phyloP scores from a whole-genome alignment of 2,329 filamentous ascomycete species.

The Lecanicillium sp. region DNA sequence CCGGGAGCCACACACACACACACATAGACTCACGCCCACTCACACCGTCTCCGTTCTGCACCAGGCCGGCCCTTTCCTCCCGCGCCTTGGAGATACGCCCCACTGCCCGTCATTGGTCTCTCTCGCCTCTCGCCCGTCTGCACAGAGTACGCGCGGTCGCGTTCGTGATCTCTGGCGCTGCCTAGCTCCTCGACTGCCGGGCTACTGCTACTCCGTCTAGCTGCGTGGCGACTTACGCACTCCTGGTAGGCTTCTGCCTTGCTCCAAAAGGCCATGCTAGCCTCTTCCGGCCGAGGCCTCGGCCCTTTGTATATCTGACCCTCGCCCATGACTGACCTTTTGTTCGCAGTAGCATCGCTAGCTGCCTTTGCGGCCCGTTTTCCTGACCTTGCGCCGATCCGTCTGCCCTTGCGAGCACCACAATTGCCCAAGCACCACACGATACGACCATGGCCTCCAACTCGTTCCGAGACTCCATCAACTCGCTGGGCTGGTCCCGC shows the following conservation, averaged over 20 bases:
- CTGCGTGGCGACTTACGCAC: slow-evolving; percentile 6
- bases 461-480: slow-evolving; percentile 90
- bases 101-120: slow-evolving; percentile 3
- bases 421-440: neutral
- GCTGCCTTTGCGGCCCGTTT: neutral
- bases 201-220: neutral
- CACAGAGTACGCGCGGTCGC: slow-evolving; percentile 6
- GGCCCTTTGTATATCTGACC: neutral
- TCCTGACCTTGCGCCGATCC: neutral
- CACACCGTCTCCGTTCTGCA: slow-evolving; percentile 2
- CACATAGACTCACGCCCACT: too few relatives aligned
- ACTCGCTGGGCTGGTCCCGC: slow-evolving; percentile 89
- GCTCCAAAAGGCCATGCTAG: neutral
- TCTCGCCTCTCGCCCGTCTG: neutral
- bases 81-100: slow-evolving; percentile 1
- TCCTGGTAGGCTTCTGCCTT: neutral
- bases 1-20: too few relatives aligned
- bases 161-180: slow-evolving; percentile 1
- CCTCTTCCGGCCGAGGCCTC: neutral
- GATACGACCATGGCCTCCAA: slow-evolving; percentile 63
- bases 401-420: neutral
- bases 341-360: neutral
- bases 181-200: neutral
- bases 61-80: slow-evolving; percentile 4
- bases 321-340: too few relatives aligned